These are phyloP conservation scores for Ceriops zippeliana DNA, from an alignment of 345 rosid species.

Conservation along the genomic window DNA sequence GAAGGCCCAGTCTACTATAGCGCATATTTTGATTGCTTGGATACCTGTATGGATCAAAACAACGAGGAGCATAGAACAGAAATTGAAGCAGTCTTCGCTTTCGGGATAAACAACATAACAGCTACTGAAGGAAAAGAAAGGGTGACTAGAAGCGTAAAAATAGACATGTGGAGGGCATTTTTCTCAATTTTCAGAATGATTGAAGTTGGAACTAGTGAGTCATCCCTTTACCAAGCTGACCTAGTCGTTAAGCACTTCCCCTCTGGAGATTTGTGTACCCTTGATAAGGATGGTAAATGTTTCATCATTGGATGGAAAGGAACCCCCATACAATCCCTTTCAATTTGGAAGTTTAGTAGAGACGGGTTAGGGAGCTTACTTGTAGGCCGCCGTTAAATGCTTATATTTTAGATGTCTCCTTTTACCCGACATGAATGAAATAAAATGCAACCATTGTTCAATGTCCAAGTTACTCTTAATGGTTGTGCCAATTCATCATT, in stretches of 20 bases:
- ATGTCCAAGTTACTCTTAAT: constrained; percentile 9
- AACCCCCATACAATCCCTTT: constrained; percentile 10
- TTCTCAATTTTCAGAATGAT: constrained; percentile 13
- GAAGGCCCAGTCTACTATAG: constrained; percentile 51
- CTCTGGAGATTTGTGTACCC: constrained; percentile 3
- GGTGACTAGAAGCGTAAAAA: constrained; percentile 13
- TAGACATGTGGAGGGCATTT: constrained; percentile 12
- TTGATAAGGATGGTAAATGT: constrained; percentile 10
- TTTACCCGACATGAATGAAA: no score
- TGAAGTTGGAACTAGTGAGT: constrained; percentile 14
- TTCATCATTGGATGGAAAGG: constrained; percentile 20
- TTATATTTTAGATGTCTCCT: no score
- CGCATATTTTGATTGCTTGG: constrained; percentile 47
- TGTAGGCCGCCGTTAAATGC: background rate
- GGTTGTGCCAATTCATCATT: constrained; percentile 96
- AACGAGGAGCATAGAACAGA: constrained; percentile 8
- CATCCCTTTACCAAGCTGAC: constrained; percentile 19
- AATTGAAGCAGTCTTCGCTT: constrained; percentile 18
- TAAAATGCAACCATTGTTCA: no score
- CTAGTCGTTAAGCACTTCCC: constrained; percentile 1
- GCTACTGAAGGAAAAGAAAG: constrained; percentile 15
- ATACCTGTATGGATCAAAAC: constrained; percentile 28
- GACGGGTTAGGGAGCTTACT: background rate
- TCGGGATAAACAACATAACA: constrained; percentile 9
- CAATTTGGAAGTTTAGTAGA: constrained; percentile 15